Percentiles rank a stretch among this genome's conserved stretches.
Evolutionary conservation across 2,329 filamentous ascomycete species (phyloP).

Genomic region (Byssochlamys sp.): DNA sequence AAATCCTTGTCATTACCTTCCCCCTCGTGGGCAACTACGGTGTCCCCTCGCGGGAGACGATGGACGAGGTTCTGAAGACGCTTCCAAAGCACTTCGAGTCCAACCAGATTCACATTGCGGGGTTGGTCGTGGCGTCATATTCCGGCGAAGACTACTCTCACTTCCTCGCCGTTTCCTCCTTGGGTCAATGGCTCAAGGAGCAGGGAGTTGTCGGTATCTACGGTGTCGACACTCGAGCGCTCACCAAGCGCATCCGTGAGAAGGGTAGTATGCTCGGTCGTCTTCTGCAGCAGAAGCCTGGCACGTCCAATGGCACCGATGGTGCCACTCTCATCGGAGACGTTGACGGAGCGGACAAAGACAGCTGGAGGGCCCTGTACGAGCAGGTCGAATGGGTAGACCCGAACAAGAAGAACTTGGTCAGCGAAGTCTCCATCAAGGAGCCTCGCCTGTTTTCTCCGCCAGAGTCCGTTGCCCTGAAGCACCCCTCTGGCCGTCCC

Average conservation of each 20-base stretch:
- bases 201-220: constrained; percentile 89
- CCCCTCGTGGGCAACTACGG: constrained; percentile 95
- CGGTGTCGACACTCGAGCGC: constrained; percentile 81
- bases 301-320: constrained; percentile 30
- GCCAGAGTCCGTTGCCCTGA: constrained; percentile 57
- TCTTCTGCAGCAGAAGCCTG: constrained; percentile 62
- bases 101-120: constrained; percentile 82
- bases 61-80: constrained; percentile 75
- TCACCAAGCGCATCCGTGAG: constrained; percentile 89
- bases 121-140: constrained; percentile 82
- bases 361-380: constrained; percentile 52
- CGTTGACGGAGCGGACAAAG: constrained; percentile 16
- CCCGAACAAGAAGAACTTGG: constrained; percentile 85
- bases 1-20: constrained; percentile 94
- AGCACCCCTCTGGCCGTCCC: constrained; percentile 77
- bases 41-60: constrained; percentile 74
- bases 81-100: constrained; percentile 91
- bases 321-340: constrained; percentile 25
- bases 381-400: constrained; percentile 80
- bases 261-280: constrained; percentile 94
- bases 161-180: constrained; percentile 77
- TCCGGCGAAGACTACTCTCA: constrained; percentile 92
- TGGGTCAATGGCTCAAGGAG: constrained; percentile 93
- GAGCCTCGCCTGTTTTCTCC: constrained; percentile 78
- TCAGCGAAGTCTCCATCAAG: constrained; percentile 85